Percentiles rank a stretch among this genome's conserved stretches.
Conservation (phyloP, 352 stramenopile species). For the Pelagophyceae sp. region DNA sequence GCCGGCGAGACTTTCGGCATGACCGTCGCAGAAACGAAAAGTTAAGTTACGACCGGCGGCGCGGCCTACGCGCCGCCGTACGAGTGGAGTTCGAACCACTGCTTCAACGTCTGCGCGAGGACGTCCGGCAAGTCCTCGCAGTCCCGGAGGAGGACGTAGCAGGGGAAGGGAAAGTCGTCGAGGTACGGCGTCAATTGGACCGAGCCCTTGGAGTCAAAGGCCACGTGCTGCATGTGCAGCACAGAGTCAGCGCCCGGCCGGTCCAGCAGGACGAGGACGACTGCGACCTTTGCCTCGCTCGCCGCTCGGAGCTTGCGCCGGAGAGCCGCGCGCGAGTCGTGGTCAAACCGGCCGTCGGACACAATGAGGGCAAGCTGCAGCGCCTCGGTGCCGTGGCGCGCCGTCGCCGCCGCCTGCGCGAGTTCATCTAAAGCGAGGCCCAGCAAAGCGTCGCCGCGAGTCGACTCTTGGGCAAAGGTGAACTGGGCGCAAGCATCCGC, state of each 20-base stretch:
- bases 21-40: too few relatives aligned
- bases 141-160: constrained; percentile 95
- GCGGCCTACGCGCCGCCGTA: too few relatives aligned
- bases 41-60: too few relatives aligned
- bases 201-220: constrained; percentile 84
- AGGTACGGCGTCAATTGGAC: constrained; percentile 93
- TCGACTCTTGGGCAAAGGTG: constrained; percentile 91
- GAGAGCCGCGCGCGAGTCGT: constrained; percentile 83
- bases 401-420: constrained; percentile 47
- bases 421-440: constrained; percentile 79
- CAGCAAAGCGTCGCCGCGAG: constrained; percentile 86
- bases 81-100: constrained; percentile 98
- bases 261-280: constrained; percentile 96
- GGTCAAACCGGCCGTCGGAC: constrained; percentile 95
- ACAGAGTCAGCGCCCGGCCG: constrained; percentile 80
- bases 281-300: constrained; percentile 90
- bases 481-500: constrained; percentile 86
- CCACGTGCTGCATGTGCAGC: constrained; percentile 93
- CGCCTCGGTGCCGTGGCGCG: constrained; percentile 38
- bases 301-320: constrained; percentile 90
- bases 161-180: constrained; percentile 99
- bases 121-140: constrained; percentile 91
- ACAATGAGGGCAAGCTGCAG: constrained; percentile 98
- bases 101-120: constrained; percentile 93
- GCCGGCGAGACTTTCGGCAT: too few relatives aligned